These are phyloP conservation scores for Astrothelium macrocarpum DNA, from an alignment of 495 filamentous ascomycete genomes.

Conservation along the genomic window DNA sequence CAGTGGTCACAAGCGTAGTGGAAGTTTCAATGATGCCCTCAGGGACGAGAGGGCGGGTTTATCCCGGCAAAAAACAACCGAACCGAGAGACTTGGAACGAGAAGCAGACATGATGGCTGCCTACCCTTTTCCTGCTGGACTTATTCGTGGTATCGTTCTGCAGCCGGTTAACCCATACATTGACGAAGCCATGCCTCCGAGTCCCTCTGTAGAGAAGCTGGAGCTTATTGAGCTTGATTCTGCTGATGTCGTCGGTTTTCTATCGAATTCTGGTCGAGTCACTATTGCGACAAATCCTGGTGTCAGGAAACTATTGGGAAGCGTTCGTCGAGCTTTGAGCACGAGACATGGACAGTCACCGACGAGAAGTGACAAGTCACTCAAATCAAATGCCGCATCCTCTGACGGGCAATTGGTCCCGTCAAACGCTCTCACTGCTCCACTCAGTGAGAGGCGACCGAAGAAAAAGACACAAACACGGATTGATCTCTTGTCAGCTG, in stretches of 20 bases:
- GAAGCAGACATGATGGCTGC: slow-evolving; percentile 46
- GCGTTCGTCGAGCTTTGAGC: slow-evolving; percentile 78
- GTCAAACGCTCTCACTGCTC: slow-evolving; percentile 1
- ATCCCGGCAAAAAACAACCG: slow-evolving; percentile 17
- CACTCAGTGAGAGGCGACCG: neutral
- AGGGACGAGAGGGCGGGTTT: slow-evolving; percentile 60
- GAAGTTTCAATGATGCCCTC: slow-evolving; percentile 78
- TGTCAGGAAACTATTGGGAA: slow-evolving; percentile 78
- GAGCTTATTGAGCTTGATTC: neutral
- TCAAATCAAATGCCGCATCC: neutral
- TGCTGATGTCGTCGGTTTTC: neutral
- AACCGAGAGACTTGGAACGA: neutral
- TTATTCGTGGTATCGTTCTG: slow-evolving; percentile 60
- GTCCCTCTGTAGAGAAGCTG: neutral
- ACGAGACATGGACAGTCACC: slow-evolving; percentile 38
- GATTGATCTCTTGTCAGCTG: slow-evolving; percentile 74
- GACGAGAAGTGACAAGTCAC: neutral
- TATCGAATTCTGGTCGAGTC: neutral
- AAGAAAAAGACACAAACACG: slow-evolving; percentile 22
- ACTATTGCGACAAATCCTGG: slow-evolving; percentile 44
- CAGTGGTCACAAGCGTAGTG: slow-evolving; percentile 58
- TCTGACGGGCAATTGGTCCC: neutral
- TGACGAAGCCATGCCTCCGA: neutral
- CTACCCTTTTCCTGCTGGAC: slow-evolving; percentile 63
- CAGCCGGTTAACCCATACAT: slow-evolving; percentile 22